Percentiles rank a stretch among this genome's conserved stretches.
Conservation (phyloP, 805 yeast genomes). For the Metschnikowia lochheadii region DNA sequence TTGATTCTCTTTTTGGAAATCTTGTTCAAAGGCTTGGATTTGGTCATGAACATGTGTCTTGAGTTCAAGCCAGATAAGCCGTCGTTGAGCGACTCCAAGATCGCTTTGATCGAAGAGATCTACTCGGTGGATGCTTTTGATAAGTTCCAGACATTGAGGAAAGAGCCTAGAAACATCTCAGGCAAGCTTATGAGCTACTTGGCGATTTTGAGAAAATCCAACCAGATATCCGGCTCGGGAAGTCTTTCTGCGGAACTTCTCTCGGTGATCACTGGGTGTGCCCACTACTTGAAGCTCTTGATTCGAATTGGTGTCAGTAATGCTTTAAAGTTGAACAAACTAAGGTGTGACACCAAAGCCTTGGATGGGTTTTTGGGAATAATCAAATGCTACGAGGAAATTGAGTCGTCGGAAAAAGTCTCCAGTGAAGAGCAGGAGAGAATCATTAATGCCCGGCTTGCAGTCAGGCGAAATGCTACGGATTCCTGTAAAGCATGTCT, state of each 20-base stretch:
- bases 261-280: constrained; percentile 82
- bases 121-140: constrained; percentile 21
- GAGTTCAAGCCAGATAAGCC: constrained; percentile 16
- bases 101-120: constrained; percentile 19
- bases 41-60: constrained; percentile 27
- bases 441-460: constrained; percentile 23
- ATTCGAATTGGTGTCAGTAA: constrained; percentile 76
- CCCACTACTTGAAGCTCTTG: constrained; percentile 84
- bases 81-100: constrained; percentile 13
- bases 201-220: constrained; percentile 69
- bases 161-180: constrained; percentile 80
- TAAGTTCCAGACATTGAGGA: constrained; percentile 36
- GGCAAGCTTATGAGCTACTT: constrained; percentile 88
- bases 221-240: constrained; percentile 34
- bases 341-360: constrained; percentile 54
- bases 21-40: constrained; percentile 71
- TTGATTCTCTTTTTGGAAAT: constrained; percentile 72
- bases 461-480: constrained; percentile 56
- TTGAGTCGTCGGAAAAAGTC: constrained; percentile 11
- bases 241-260: constrained; percentile 62
- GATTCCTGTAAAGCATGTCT: constrained; percentile 73
- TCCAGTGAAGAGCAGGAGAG: constrained; percentile 9
- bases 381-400: constrained; percentile 34
- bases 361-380: constrained; percentile 59
- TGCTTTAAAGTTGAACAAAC: constrained; percentile 65